A percentile compares a stretch with the other conserved stretches of the same genome.
Evolutionary conservation across 306 rosid species (phyloP).

Genomic region (Phaseolus lunatus): DNA sequence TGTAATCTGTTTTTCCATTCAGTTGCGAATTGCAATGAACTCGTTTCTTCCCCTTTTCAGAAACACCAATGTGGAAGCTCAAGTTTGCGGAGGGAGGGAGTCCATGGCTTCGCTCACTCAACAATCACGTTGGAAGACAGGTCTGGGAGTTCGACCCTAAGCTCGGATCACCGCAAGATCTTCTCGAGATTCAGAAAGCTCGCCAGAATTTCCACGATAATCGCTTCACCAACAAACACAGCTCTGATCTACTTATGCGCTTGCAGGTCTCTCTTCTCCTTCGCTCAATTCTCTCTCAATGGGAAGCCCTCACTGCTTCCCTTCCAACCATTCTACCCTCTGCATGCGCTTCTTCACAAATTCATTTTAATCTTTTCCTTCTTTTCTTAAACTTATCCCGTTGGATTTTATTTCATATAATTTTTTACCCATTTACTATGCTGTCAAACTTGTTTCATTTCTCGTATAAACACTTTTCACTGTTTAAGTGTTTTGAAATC

Average conservation of each 20-base stretch:
- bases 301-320: no score
- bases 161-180: slow-evolving; percentile 60
- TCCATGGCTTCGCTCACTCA: slow-evolving; percentile 71
- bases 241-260: slow-evolving; percentile 89
- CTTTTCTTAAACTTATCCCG: no score
- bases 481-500: no score
- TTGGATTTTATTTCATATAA: neutral
- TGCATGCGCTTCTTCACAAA: no score
- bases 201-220: slow-evolving; percentile 54
- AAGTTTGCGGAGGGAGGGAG: slow-evolving; percentile 76
- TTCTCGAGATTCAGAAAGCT: slow-evolving; percentile 56
- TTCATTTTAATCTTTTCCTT: no score
- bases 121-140: slow-evolving; percentile 78
- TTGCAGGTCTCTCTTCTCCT: slow-evolving; percentile 55
- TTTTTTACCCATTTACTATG: slow-evolving; percentile 1
- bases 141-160: slow-evolving; percentile 85
- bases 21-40: neutral
- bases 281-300: neutral
- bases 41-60: neutral
- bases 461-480: neutral
- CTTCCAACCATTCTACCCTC: no score
- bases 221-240: slow-evolving; percentile 70
- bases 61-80: slow-evolving; percentile 85
- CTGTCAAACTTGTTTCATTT: slow-evolving; percentile 3
- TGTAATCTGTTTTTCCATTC: neutral